Percentiles rank a stretch among this genome's conserved stretches.
These are phyloP conservation scores for Diaporthe eres DNA, from an alignment of 2,329 filamentous ascomycete genomes.

Conservation along the genomic window DNA sequence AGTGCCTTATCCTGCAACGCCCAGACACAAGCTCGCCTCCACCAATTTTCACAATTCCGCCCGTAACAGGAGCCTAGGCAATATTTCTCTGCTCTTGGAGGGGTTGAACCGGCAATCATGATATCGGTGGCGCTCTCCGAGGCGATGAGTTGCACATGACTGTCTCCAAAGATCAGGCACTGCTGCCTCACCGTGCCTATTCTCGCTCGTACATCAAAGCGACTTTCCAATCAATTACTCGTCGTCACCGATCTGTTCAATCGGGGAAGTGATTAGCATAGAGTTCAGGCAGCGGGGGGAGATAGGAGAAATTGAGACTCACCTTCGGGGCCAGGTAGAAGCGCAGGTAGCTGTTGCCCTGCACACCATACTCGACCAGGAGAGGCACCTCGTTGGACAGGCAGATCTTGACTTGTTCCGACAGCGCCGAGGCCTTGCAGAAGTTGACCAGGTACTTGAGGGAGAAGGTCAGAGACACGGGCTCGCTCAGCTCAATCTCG, in stretches of 20 bases:
- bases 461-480: constrained; percentile 95
- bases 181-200: constrained; percentile 27
- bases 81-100: constrained; percentile 18
- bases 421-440: constrained; percentile 95
- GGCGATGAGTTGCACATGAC: constrained; percentile 20
- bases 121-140: neutral
- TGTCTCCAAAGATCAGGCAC: neutral
- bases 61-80: constrained; percentile 10
- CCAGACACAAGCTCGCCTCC: constrained; percentile 16
- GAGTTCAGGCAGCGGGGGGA: neutral
- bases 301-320: constrained; percentile 48
- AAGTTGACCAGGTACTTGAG: constrained; percentile 99
- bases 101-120: neutral
- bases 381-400: constrained; percentile 97
- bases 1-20: constrained; percentile 40
- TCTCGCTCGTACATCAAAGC: constrained; percentile 25
- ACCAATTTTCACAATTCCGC: constrained; percentile 31
- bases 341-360: constrained; percentile 87
- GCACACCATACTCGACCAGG: constrained; percentile 90
- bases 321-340: constrained; percentile 99
- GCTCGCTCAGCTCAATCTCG: constrained; percentile 90
- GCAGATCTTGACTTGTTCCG: constrained; percentile 87
- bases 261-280: constrained; percentile 17
- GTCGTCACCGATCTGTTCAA: constrained; percentile 55
- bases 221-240: constrained; percentile 47